These are phyloP conservation scores for Candida hungchunana DNA, from an alignment of 805 yeast species.

Conservation along the genomic window DNA sequence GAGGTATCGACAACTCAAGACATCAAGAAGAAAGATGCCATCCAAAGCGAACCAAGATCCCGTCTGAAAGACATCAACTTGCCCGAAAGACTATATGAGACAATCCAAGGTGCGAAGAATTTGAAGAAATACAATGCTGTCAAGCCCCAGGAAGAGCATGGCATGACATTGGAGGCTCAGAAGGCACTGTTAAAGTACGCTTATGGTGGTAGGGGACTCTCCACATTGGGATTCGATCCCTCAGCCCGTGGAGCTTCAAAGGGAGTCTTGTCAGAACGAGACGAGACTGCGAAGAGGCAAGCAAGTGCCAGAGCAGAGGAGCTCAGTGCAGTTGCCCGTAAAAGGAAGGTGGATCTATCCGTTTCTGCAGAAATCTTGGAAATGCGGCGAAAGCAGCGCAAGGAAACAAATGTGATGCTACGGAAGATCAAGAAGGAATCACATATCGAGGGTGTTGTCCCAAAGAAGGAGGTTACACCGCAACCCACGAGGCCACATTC, in stretches of 20 bases:
- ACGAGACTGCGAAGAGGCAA: slow-evolving; percentile 19
- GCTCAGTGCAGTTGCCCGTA: slow-evolving; percentile 27
- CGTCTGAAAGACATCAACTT: slow-evolving; percentile 13
- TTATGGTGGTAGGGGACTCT: slow-evolving; percentile 36
- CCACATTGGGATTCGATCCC: slow-evolving; percentile 51
- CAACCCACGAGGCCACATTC: too few relatives aligned
- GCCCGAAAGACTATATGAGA: slow-evolving; percentile 3
- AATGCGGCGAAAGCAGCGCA: slow-evolving; percentile 27
- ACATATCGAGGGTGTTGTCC: neutral
- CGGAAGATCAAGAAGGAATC: slow-evolving; percentile 20
- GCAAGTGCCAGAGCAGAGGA: slow-evolving; percentile 24
- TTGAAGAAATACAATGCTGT: slow-evolving; percentile 21
- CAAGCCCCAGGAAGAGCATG: slow-evolving; percentile 10
- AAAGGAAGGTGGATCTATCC: slow-evolving; percentile 30
- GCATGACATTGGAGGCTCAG: slow-evolving; percentile 24
- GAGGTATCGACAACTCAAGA: slow-evolving; percentile 30
- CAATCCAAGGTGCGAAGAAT: slow-evolving; percentile 23
- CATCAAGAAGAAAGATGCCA: slow-evolving; percentile 35
- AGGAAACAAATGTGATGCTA: slow-evolving; percentile 27
- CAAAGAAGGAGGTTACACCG: neutral
- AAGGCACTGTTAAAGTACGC: slow-evolving; percentile 33
- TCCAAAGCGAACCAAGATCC: slow-evolving; percentile 25
- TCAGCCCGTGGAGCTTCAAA: slow-evolving; percentile 27
- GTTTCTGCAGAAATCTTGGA: slow-evolving; percentile 29
- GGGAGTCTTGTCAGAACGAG: slow-evolving; percentile 14